Conservation (phyloP, 169 alveolate species). For the Plasmodium knowlesi region DNA sequence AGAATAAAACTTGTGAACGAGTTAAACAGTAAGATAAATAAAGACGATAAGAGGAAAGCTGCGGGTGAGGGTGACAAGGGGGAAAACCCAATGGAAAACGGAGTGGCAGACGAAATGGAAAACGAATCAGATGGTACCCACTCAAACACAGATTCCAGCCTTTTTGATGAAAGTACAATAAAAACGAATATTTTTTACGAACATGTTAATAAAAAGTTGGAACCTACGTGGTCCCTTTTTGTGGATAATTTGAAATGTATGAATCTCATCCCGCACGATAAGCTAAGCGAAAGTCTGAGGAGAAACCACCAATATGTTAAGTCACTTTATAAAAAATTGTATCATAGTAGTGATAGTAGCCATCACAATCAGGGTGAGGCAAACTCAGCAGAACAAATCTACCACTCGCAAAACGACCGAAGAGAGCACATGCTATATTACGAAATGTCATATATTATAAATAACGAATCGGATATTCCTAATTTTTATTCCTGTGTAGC, state of each 20-base stretch:
- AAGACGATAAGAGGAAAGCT: background rate
- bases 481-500: slow-evolving; percentile 74
- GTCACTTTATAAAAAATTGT: slow-evolving; percentile 3
- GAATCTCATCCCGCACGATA: slow-evolving; percentile 66
- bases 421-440: background rate
- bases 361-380: background rate
- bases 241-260: slow-evolving; percentile 49
- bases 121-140: slow-evolving; percentile 11
- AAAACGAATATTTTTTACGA: slow-evolving; percentile 33
- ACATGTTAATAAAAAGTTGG: slow-evolving; percentile 64
- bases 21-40: slow-evolving; percentile 34
- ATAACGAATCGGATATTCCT: slow-evolving; percentile 47
- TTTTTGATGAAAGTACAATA: slow-evolving; percentile 34
- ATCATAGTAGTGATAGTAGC: background rate
- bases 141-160: slow-evolving; percentile 63
- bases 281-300: slow-evolving; percentile 33
- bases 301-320: slow-evolving; percentile 43
- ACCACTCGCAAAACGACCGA: background rate
- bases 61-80: background rate
- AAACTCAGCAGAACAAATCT: background rate
- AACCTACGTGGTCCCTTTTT: slow-evolving; percentile 67
- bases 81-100: background rate
- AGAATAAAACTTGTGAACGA: slow-evolving; percentile 52
- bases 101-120: background rate
- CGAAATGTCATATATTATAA: slow-evolving; percentile 49